These are phyloP conservation scores for Hemileccinum impolitum DNA, from an alignment of 768 basidiomycete species.

Conservation along the genomic window DNA sequence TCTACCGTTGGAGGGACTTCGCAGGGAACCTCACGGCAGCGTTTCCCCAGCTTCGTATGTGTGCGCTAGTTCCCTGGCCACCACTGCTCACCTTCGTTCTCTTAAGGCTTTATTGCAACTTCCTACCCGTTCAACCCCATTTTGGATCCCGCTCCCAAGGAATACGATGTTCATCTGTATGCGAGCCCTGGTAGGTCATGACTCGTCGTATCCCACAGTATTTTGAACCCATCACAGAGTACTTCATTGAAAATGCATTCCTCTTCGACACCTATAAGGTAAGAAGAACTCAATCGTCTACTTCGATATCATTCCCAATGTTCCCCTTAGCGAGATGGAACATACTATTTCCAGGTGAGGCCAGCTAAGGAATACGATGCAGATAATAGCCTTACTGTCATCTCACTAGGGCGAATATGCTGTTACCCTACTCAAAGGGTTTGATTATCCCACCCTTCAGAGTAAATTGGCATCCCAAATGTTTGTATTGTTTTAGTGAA, in stretches of 20 bases:
- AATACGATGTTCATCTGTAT: slow-evolving; percentile 57
- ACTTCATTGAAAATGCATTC: slow-evolving; percentile 48
- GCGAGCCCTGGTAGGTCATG: slow-evolving; percentile 27
- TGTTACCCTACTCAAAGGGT: slow-evolving; percentile 48
- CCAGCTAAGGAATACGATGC: background rate
- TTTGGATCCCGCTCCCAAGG: slow-evolving; percentile 45
- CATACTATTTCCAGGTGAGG: slow-evolving; percentile 46
- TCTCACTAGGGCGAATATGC: slow-evolving; percentile 56
- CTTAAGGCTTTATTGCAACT: slow-evolving; percentile 55
- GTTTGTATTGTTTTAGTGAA: no score
- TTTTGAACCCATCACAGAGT: slow-evolving; percentile 18
- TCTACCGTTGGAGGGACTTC: slow-evolving; percentile 51
- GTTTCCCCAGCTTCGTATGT: slow-evolving; percentile 50
- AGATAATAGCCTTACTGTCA: background rate
- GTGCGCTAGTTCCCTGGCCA: slow-evolving; percentile 9
- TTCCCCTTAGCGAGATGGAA: slow-evolving; percentile 48
- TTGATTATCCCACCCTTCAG: slow-evolving; percentile 54
- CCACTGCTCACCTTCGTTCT: slow-evolving; percentile 5
- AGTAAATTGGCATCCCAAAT: slow-evolving; percentile 32
- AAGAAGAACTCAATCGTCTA: background rate
- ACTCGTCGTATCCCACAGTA: background rate
- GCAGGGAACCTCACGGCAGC: slow-evolving; percentile 41
- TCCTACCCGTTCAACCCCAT: slow-evolving; percentile 40
- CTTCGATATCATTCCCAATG: background rate
- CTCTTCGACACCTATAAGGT: slow-evolving; percentile 48